These are phyloP conservation scores for Suillus plorans DNA, from an alignment of 768 basidiomycete species.

Conservation along the genomic window DNA sequence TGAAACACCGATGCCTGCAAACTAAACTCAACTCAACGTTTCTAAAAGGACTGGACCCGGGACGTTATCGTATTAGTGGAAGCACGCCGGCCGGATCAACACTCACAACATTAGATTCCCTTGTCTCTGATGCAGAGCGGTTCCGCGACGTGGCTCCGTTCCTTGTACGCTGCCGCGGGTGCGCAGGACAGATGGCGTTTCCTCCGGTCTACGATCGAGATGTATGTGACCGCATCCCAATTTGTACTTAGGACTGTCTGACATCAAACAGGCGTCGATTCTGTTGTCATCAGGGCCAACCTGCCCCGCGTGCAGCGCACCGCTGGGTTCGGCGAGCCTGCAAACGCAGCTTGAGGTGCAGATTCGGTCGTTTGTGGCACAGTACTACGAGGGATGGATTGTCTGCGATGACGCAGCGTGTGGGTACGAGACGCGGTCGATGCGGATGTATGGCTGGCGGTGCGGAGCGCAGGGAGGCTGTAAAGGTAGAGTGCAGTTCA, in stretches of 20 bases:
- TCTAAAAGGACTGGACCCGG: slow-evolving; percentile 56
- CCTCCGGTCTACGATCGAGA: slow-evolving; percentile 57
- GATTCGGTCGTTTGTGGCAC: slow-evolving; percentile 71
- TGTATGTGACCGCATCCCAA: slow-evolving; percentile 35
- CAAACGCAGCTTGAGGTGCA: slow-evolving; percentile 85
- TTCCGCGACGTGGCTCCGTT: slow-evolving; percentile 79
- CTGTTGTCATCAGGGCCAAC: slow-evolving; percentile 61
- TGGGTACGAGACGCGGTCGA: slow-evolving; percentile 82
- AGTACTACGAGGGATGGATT: slow-evolving; percentile 89
- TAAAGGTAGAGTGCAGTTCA: slow-evolving; percentile 11
- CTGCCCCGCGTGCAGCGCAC: slow-evolving; percentile 66
- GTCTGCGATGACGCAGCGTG: slow-evolving; percentile 88
- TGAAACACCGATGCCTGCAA: slow-evolving; percentile 5
- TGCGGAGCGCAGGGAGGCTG: slow-evolving; percentile 53
- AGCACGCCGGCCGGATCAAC: slow-evolving; percentile 53
- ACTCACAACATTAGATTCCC: slow-evolving; percentile 84
- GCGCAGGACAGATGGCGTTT: slow-evolving; percentile 60
- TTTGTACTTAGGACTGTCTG: slow-evolving; percentile 2
- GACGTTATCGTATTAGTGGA: slow-evolving; percentile 46
- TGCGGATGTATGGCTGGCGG: slow-evolving; percentile 86
- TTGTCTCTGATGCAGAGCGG: slow-evolving; percentile 83
- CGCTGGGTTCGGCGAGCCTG: slow-evolving; percentile 59
- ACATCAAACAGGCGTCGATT: slow-evolving; percentile 55
- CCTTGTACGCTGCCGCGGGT: slow-evolving; percentile 73
- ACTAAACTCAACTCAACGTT: not conserved